Conservation (phyloP, 495 filamentous ascomycete species). For the Pyrenopolyporus hunteri region DNA sequence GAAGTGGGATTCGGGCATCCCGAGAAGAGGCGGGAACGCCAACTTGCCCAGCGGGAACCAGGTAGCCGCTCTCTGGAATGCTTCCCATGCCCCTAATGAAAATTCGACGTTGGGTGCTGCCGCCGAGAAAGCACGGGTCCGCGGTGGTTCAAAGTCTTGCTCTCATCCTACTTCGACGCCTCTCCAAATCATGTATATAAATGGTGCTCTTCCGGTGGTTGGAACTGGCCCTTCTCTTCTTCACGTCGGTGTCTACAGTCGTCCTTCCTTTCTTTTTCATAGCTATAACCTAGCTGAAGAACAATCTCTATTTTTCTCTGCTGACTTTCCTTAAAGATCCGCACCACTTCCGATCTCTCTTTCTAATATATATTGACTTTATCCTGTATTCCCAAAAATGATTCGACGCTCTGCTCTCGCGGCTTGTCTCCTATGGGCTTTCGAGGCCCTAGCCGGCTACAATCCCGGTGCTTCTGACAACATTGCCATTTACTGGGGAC, state of each 20-base stretch:
- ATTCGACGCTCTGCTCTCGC: background rate
- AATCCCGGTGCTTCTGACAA: conserved; percentile 57
- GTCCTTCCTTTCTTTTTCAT: conserved; percentile 3
- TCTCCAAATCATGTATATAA: conserved; percentile 24
- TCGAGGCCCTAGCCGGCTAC: conserved; percentile 50
- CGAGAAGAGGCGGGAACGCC: background rate
- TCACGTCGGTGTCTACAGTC: background rate
- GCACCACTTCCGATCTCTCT: background rate
- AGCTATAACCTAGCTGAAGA: background rate
- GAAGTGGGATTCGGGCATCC: background rate
- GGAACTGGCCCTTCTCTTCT: background rate
- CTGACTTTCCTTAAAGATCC: background rate
- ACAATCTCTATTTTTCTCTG: background rate
- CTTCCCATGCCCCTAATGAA: background rate
- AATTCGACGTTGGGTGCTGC: background rate
- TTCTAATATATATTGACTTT: too few species aligned
- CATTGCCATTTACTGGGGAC: conserved; percentile 67
- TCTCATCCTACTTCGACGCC: background rate
- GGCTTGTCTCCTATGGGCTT: conserved; percentile 11
- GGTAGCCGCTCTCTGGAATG: conserved; percentile 27
- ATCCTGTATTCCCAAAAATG: too few species aligned
- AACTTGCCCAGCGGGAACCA: background rate
- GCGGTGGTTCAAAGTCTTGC: conserved; percentile 1
- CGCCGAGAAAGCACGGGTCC: background rate
- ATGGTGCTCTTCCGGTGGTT: background rate